Conservation (phyloP, 257 asterid species). For the Schizonepeta tenuifolia region DNA sequence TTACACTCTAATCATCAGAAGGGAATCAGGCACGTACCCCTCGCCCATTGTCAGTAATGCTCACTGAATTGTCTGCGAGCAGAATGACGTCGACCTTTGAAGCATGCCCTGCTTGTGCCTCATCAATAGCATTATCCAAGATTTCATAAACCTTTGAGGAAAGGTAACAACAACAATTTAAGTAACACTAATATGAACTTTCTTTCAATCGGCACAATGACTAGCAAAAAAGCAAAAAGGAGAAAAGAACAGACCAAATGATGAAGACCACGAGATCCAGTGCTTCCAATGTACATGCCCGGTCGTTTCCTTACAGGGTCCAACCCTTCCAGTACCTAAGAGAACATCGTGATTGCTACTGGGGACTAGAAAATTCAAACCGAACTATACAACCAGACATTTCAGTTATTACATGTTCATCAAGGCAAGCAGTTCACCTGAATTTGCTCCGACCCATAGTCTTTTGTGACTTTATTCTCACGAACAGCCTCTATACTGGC, state of each 20-base stretch:
- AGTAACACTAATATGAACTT: slow-evolving; percentile 23
- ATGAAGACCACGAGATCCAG: slow-evolving; percentile 92
- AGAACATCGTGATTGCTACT: slow-evolving; percentile 23
- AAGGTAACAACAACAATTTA: slow-evolving; percentile 31
- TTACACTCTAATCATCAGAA: slow-evolving; percentile 15
- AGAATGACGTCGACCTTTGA: slow-evolving; percentile 78
- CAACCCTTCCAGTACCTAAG: slow-evolving; percentile 91
- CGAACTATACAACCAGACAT: slow-evolving; percentile 8
- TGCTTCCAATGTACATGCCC: slow-evolving; percentile 98
- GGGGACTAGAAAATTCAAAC: slow-evolving; percentile 16
- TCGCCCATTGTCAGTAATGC: slow-evolving; percentile 94
- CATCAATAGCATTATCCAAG: slow-evolving; percentile 96
- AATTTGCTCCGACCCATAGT: slow-evolving; percentile 95
- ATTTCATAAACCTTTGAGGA: slow-evolving; percentile 80
- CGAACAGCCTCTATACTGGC: slow-evolving; percentile 61
- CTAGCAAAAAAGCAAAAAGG: slow-evolving; percentile 1
- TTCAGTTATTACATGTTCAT: slow-evolving; percentile 25
- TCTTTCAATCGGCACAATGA: slow-evolving; percentile 1
- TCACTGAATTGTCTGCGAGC: slow-evolving; percentile 77
- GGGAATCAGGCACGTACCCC: slow-evolving; percentile 71
- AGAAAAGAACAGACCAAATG: slow-evolving; percentile 67
- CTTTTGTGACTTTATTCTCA: slow-evolving; percentile 57
- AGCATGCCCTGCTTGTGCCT: slow-evolving; percentile 97
- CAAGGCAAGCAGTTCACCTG: slow-evolving; percentile 62
- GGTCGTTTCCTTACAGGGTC: slow-evolving; percentile 97